Evolutionary conservation across 1,284 basidiomycete species (phyloP).

Genomic region (Microbotryomycetes sp.): DNA sequence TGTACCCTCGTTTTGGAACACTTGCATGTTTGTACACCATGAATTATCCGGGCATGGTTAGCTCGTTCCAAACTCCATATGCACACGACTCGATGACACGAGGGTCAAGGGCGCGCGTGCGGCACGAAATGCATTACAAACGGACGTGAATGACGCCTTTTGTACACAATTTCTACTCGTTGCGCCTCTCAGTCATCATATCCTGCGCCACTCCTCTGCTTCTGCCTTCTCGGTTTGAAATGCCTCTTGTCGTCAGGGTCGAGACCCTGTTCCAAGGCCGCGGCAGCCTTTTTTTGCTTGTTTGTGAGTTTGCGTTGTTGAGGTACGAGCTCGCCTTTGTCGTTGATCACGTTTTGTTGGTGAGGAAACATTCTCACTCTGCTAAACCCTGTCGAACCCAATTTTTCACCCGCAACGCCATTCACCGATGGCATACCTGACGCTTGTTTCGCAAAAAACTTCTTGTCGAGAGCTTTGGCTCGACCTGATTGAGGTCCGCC

Average conservation of each 20-base stretch:
- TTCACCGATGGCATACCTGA: constrained; percentile 29
- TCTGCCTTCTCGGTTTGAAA: constrained; percentile 74
- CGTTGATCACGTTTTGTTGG: constrained; percentile 60
- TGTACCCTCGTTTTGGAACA: too few relatives aligned
- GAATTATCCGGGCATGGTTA: too few relatives aligned
- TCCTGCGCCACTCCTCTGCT: constrained; percentile 82
- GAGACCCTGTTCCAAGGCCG: constrained; percentile 43
- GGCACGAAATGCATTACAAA: too few relatives aligned
- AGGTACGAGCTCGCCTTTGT: constrained; percentile 60
- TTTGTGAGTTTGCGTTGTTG: constrained; percentile 4
- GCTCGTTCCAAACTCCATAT: too few relatives aligned
- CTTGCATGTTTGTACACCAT: too few relatives aligned
- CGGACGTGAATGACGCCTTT: too few relatives aligned
- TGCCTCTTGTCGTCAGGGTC: constrained; percentile 62
- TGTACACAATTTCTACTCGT: too few relatives aligned
- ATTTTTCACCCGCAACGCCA: constrained; percentile 31
- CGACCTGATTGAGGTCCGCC: constrained; percentile 24
- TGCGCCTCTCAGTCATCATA: constrained; percentile 61
- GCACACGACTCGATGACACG: too few relatives aligned
- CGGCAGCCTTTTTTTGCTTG: constrained; percentile 36
- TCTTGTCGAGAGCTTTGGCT: constrained; percentile 57
- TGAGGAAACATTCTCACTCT: constrained; percentile 65
- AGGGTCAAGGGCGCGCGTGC: too few relatives aligned
- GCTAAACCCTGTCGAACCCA: constrained; percentile 54
- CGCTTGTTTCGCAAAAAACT: constrained; percentile 59